Conservation (phyloP, 345 rosid species). For the Cardiospermum halicacabum region DNA sequence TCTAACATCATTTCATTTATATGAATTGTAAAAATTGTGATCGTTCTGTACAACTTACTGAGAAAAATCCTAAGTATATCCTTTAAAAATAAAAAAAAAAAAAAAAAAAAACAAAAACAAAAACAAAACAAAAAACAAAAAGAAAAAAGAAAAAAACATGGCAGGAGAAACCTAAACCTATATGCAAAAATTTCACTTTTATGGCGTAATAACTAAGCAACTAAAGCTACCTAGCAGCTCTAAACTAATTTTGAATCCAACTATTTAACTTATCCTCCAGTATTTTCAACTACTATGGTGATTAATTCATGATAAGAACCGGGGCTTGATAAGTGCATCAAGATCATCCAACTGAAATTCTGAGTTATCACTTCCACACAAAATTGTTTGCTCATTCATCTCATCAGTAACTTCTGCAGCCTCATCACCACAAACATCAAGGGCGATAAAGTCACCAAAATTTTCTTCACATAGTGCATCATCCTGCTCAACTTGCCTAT, state of each 20-base stretch:
- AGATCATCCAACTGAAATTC: conserved; percentile 35
- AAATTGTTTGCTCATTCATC: conserved; percentile 18
- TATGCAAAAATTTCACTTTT: too few species aligned
- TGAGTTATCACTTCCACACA: conserved; percentile 25
- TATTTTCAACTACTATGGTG: too few species aligned
- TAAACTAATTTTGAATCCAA: too few species aligned
- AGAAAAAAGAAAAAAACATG: too few species aligned
- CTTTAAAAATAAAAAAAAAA: neutral
- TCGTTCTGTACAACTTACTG: neutral
- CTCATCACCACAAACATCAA: conserved; percentile 47
- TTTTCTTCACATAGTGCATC: conserved; percentile 26
- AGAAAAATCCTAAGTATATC: neutral
- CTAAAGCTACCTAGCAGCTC: too few species aligned
- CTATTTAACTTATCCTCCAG: too few species aligned
- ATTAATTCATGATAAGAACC: conserved; percentile 37
- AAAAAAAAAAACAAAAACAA: neutral
- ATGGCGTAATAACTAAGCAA: too few species aligned
- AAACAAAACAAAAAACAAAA: too few species aligned
- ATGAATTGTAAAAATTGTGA: conserved; percentile 5
- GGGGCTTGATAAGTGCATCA: conserved; percentile 60
- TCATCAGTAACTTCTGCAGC: conserved; percentile 27
- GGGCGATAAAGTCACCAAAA: conserved; percentile 48
- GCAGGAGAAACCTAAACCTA: too few species aligned
- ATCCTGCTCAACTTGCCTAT: conserved; percentile 21
- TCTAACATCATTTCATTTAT: conserved; percentile 2